These are phyloP conservation scores for Talaromyces wortmannii DNA, from an alignment of 495 filamentous ascomycete genomes.

Conservation along the genomic window DNA sequence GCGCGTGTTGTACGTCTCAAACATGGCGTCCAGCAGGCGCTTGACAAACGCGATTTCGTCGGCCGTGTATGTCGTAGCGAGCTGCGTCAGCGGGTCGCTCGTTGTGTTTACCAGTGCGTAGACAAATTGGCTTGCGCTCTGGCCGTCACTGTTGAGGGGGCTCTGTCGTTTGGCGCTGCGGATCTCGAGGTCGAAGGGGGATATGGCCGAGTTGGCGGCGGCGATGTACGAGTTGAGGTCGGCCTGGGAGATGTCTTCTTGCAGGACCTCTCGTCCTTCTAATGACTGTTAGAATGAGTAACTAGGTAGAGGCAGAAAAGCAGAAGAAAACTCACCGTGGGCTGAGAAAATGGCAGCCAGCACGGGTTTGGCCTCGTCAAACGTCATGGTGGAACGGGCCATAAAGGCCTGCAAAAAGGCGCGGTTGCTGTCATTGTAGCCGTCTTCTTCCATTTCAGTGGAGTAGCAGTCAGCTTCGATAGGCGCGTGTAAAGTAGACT, in stretches of 20 bases:
- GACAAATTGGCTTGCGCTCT: slow-evolving; percentile 20
- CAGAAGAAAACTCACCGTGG: slow-evolving; percentile 24
- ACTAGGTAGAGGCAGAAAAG: neutral
- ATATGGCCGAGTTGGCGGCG: slow-evolving; percentile 63
- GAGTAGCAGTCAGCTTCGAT: too few species aligned
- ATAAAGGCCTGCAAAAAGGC: slow-evolving; percentile 94
- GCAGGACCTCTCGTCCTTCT: slow-evolving; percentile 35
- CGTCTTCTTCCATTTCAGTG: slow-evolving; percentile 11
- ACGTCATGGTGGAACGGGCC: slow-evolving; percentile 66
- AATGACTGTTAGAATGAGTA: neutral
- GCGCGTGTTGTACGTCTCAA: slow-evolving; percentile 73
- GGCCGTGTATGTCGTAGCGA: slow-evolving; percentile 71
- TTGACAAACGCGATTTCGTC: slow-evolving; percentile 92
- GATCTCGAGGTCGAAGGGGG: slow-evolving; percentile 82
- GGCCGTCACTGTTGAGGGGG: neutral
- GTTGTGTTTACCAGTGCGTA: slow-evolving; percentile 87
- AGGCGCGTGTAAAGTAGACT: too few species aligned
- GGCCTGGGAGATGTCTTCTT: slow-evolving; percentile 57
- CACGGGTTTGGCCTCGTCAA: slow-evolving; percentile 62
- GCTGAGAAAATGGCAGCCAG: slow-evolving; percentile 69
- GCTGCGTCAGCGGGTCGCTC: slow-evolving; percentile 73
- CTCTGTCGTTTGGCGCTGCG: slow-evolving; percentile 61
- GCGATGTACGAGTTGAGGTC: slow-evolving; percentile 63
- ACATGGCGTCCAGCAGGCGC: slow-evolving; percentile 85
- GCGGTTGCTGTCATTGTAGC: slow-evolving; percentile 64